These are phyloP conservation scores for Populus simonii DNA, from an alignment of 345 rosid species.

Conservation along the genomic window DNA sequence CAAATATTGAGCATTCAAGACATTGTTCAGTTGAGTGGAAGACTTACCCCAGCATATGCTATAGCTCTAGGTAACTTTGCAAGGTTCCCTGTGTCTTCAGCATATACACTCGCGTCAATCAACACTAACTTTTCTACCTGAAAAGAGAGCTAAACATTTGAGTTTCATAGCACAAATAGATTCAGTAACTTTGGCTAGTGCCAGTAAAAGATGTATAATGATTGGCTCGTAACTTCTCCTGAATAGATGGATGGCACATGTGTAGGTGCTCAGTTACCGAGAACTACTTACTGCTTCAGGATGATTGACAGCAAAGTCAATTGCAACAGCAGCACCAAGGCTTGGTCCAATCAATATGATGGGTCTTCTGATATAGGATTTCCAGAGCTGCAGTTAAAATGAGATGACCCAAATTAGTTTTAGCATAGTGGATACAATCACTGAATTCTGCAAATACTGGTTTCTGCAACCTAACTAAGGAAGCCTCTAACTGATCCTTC, in stretches of 20 bases:
- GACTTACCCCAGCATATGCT: constrained; percentile 84
- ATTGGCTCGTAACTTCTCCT: background rate
- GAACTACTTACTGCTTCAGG: constrained; percentile 71
- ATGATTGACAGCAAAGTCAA: constrained; percentile 73
- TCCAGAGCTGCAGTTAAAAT: constrained; percentile 63
- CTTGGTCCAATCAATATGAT: constrained; percentile 86
- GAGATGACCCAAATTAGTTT: constrained; percentile 13
- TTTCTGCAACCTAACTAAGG: background rate
- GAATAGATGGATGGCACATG: constrained; percentile 3
- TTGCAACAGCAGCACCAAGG: constrained; percentile 95
- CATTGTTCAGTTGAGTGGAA: constrained; percentile 12
- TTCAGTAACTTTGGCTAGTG: background rate
- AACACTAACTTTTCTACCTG: constrained; percentile 77
- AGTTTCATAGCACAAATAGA: background rate
- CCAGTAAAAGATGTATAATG: background rate
- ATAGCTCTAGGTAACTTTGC: constrained; percentile 63
- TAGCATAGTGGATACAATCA: background rate
- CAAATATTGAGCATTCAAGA: background rate
- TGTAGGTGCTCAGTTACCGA: constrained; percentile 6
- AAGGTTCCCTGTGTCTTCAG: constrained; percentile 85
- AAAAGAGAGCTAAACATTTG: background rate
- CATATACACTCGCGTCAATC: constrained; percentile 84
- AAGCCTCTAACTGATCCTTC: too few relatives aligned
- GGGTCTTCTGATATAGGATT: constrained; percentile 68
- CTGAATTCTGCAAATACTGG: background rate